Base-by-base conservation (phyloP, 2,329 filamentous ascomycete species). In the Ophiognomonia clavigignenti-juglandacearum region DNA sequence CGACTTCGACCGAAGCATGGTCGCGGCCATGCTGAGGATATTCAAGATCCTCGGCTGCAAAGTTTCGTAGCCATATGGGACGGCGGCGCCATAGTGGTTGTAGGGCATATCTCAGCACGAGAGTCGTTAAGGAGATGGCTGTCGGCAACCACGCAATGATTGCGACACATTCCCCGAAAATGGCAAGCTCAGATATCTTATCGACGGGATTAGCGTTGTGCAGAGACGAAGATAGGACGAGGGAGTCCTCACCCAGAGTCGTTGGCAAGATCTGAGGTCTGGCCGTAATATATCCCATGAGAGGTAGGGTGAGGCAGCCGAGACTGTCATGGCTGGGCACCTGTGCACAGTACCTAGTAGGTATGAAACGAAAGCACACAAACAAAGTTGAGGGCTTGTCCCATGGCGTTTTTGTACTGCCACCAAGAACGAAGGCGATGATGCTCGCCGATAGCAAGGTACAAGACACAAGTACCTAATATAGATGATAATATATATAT, bases 41-140 rank as follows among this genome's bases (percentile, higher is more conserved):
- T 34, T 43, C 35, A 18, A 19, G 29, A 22, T 34, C 46, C 45
- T 67, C 63, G 4, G 57, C 56, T 4, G 62, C 62, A 47, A 68
- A 66, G 20, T 48, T 53, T 38, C 61, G 61, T 36, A 68, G 54
- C 64, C 64, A 68, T 8, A 56, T 8, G 4, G 64, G 62, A 14
- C 64, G 62, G 7, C 57, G 54, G 1, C 47, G 50, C 64, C 64
- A 66, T 2, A 63, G 23, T 3, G 63, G 60, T 1, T 52, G 52
- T 14, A 64, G 39, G 4, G 48, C 57, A 34, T 66, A 67, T 22
- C 61, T 61, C 42, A 62, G 53, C 1, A 62, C 19, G 10, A 65
- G 47, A 6, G 62, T 53, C 29, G 61, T 13, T 4, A 65, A n/a
- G 3, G 65, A 56, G 6, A 59, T 45, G 54, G 56, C 60, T 5